Conservation (phyloP, 192 early-diverging fungal species). For the Endogone sp. region DNA sequence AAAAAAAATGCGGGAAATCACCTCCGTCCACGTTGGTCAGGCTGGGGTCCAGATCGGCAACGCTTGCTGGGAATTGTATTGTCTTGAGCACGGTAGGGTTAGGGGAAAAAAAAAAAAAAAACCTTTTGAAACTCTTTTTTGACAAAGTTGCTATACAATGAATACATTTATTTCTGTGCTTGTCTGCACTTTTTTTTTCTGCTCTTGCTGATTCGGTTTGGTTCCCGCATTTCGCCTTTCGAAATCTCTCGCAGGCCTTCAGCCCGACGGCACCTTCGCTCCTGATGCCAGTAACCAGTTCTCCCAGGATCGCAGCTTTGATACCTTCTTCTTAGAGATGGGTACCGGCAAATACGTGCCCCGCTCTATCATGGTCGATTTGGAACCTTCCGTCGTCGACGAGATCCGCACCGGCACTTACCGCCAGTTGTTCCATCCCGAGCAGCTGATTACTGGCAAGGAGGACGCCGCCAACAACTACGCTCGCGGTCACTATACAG, state of each 20-base stretch:
- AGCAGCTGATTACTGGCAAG: constrained; percentile 43
- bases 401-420: constrained; percentile 45
- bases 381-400: constrained; percentile 45
- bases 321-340: constrained; percentile 44
- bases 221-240: too few species aligned
- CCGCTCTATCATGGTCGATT: constrained; percentile 43
- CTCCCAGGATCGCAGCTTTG: too few species aligned
- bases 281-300: constrained; percentile 27
- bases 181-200: too few species aligned
- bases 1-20: constrained; percentile 42
- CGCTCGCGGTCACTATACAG: constrained; percentile 52
- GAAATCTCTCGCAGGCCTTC: too few species aligned
- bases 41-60: constrained; percentile 83
- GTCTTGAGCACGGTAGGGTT: too few species aligned
- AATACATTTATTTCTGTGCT: too few species aligned
- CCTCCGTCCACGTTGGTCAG: constrained; percentile 43
- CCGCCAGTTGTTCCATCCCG: constrained; percentile 47
- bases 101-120: too few species aligned
- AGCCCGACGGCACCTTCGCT: constrained; percentile 31
- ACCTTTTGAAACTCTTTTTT: too few species aligned
- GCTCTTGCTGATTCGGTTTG: too few species aligned
- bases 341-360: constrained; percentile 38
- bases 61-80: constrained; percentile 78
- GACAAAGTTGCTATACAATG: too few species aligned
- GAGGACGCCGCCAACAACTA: constrained; percentile 57